Base-by-base conservation (phyloP, 768 basidiomycete genomes). In the Austroboletus eburneus region DNA sequence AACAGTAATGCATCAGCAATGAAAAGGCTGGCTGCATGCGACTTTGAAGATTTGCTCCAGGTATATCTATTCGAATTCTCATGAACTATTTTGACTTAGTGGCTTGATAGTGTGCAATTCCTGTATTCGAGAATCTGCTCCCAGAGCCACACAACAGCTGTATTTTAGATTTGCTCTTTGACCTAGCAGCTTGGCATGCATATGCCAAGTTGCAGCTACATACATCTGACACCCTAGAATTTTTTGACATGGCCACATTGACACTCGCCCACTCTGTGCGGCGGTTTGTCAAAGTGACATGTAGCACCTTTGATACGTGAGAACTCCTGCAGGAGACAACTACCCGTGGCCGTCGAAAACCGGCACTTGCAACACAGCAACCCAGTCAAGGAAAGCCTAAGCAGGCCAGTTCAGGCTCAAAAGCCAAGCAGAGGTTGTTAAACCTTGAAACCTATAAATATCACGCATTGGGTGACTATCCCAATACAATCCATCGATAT, bases 91-190 rank as follows among this genome's bases (percentile, higher is more conserved):
- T n/a, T n/a, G n/a, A 17, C 12, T 7, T 10, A 7, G 5, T 38
- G 18, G 22, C 5, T 3, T 2, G 7, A 4, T 24, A 48, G 69
- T 68, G 66, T 57, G 2, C 49, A 7, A 52, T 72, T 5, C 69
- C 72, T 1, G 64, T 55, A 8, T 70, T 72, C 38, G 68, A 73
- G 10, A 68, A 63, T 5, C 63, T 75, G 0, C 53, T 73, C 16
- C 59, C 57, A 14, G 45, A 50, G 13, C 32, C 24, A 2, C 53
- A 68, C 39, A 47, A 70, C 22, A 13, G 24, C 4, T 5, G 16
- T 5, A 16, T 34, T 16, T 14, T 9, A 16, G 33, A 34, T 34
- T 14, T 34, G 5, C 33, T 34, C 7, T 34, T 34, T n/a, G 16
- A 34, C 12, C 33, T 34, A 13, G 33, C 33, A 34, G 16, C 7